Conservation (phyloP, 495 filamentous ascomycete genomes). For the Hypoxylon fragiforme region DNA sequence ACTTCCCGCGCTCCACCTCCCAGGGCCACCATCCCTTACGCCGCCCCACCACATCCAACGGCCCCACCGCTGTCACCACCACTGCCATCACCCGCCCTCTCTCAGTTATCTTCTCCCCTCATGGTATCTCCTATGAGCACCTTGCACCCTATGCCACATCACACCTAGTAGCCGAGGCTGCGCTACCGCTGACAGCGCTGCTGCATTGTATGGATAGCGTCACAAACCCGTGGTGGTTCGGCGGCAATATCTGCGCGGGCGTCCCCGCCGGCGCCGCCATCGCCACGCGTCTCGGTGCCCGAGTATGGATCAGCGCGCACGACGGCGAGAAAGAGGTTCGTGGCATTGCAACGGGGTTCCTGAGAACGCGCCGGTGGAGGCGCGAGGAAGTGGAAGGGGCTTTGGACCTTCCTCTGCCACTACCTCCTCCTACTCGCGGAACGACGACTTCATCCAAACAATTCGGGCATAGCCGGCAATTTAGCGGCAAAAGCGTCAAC, state of each 20-base stretch:
- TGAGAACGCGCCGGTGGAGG: constrained; percentile 50
- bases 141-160: constrained; percentile 57
- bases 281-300: constrained; percentile 55
- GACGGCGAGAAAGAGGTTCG: constrained; percentile 64
- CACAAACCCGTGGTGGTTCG: constrained; percentile 65
- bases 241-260: constrained; percentile 63
- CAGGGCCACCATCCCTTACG: too few species aligned
- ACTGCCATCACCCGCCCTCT: constrained; percentile 37
- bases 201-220: constrained; percentile 66
- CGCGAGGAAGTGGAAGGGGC: constrained; percentile 49
- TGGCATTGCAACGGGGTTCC: constrained; percentile 54
- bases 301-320: constrained; percentile 66
- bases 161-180: constrained; percentile 59
- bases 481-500: too few species aligned
- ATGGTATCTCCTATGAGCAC: constrained; percentile 55
- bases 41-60: constrained; percentile 24
- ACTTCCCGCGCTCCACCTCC: constrained; percentile 25
- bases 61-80: constrained; percentile 13
- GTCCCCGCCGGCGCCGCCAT: constrained; percentile 61
- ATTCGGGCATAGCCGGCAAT: constrained; percentile 3
- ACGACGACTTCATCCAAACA: too few species aligned
- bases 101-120: constrained; percentile 64
- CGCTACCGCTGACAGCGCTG: constrained; percentile 63
- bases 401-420: too few species aligned
- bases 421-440: too few species aligned